A percentile compares a stretch with the other conserved stretches of the same genome.
phyloP scores from a whole-genome alignment of 257 asterid species.

The Salvia splendens region DNA sequence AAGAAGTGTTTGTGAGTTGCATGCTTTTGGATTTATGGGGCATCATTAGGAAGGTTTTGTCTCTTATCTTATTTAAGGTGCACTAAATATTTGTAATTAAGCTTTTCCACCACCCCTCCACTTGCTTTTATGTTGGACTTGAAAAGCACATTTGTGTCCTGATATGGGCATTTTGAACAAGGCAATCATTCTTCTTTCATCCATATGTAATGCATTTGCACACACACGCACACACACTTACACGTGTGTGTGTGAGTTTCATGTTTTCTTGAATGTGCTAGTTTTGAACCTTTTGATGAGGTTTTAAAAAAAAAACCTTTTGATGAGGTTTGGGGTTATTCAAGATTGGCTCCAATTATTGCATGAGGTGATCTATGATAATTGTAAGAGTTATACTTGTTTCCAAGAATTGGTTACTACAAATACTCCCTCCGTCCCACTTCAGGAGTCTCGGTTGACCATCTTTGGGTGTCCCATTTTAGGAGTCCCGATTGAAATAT shows the following conservation, averaged over 20 bases:
- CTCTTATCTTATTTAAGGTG: constrained; percentile 3
- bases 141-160: constrained; percentile 46
- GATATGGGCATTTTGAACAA: constrained; percentile 28
- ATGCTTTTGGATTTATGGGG: constrained; percentile 39
- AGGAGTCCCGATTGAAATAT: too few relatives aligned
- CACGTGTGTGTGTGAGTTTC: neutral
- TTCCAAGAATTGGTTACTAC: too few relatives aligned
- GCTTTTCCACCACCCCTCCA: constrained; percentile 18
- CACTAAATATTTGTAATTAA: constrained; percentile 6
- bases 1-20: constrained; percentile 31
- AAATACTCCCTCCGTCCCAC: too few relatives aligned
- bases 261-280: constrained; percentile 12
- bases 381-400: too few relatives aligned
- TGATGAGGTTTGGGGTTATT: neutral
- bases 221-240: neutral
- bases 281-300: neutral
- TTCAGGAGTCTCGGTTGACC: too few relatives aligned
- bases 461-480: too few relatives aligned
- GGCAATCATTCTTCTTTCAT: constrained; percentile 12
- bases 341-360: neutral
- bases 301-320: neutral
- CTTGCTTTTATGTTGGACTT: constrained; percentile 39
- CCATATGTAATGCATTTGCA: neutral
- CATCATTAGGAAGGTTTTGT: too few relatives aligned
- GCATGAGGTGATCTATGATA: too few relatives aligned